These are phyloP conservation scores for Neonectria faginata DNA, from an alignment of 2,329 filamentous ascomycete species.

Conservation along the genomic window DNA sequence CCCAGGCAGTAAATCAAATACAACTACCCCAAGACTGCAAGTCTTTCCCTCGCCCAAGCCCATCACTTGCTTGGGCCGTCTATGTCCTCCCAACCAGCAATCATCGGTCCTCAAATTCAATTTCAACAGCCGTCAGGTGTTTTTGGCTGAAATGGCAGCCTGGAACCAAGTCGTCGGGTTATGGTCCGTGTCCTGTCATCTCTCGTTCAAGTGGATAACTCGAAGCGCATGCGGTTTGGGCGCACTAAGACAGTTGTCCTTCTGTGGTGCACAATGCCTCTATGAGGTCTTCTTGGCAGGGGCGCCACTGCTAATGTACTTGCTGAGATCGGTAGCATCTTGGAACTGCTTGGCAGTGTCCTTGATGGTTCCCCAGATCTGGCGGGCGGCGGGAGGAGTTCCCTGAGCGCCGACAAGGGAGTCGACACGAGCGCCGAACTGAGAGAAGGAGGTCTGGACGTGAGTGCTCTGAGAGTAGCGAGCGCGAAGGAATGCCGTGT, in stretches of 20 bases:
- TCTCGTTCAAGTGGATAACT: constrained; percentile 29
- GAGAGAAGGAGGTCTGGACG: constrained; percentile 84
- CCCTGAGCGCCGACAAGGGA: constrained; percentile 86
- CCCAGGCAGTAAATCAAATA: constrained; percentile 32
- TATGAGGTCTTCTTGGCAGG: constrained; percentile 62
- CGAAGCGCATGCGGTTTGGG: constrained; percentile 6
- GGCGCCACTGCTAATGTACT: constrained; percentile 72
- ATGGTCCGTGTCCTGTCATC: constrained; percentile 34
- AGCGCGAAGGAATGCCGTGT: constrained; percentile 92
- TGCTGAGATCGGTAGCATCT: constrained; percentile 81
- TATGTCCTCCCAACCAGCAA: constrained; percentile 23
- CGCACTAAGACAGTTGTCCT: constrained; percentile 21
- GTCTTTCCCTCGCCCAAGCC: constrained; percentile 19
- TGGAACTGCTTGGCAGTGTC: constrained; percentile 77
- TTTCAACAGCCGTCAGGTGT: not conserved
- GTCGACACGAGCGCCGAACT: constrained; percentile 81
- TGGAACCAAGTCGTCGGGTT: constrained; percentile 36
- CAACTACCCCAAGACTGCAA: constrained; percentile 23
- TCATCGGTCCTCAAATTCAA: constrained; percentile 26
- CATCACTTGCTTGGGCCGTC: constrained; percentile 4
- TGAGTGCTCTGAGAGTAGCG: constrained; percentile 91
- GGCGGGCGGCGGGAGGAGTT: constrained; percentile 81
- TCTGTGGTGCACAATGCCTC: constrained; percentile 10
- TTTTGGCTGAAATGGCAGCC: constrained; percentile 32
- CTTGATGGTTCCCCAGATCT: constrained; percentile 87